A percentile compares a stretch with the other conserved stretches of the same genome.
phyloP scores from a whole-genome alignment of 176 grass and related monocot genomes.

The Triticum dicoccoides region DNA sequence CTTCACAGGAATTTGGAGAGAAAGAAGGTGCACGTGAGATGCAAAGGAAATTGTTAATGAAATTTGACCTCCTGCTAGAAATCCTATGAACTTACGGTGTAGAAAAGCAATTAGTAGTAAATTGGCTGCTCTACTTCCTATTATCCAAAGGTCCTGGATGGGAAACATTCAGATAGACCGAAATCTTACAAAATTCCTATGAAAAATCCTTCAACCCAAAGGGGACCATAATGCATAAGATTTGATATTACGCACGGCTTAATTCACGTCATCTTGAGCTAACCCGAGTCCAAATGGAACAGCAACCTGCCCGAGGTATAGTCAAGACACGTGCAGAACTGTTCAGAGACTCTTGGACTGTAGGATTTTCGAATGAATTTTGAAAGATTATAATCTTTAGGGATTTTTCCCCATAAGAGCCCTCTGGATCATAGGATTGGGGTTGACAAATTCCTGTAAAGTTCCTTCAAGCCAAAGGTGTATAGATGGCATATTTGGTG shows the following conservation, averaged over 20 bases:
- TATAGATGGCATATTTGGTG: background rate
- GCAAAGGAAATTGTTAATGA: background rate
- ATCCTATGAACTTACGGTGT: background rate
- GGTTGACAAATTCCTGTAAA: background rate
- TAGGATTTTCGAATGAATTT: background rate
- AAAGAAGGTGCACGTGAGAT: background rate
- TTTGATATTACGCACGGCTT: background rate
- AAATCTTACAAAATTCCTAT: background rate
- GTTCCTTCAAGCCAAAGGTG: background rate
- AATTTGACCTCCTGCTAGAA: background rate
- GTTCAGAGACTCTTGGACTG: background rate
- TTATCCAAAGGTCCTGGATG: background rate
- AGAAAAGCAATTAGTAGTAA: background rate
- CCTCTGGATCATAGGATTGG: background rate
- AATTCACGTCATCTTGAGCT: background rate
- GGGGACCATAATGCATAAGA: background rate
- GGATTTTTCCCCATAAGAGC: background rate
- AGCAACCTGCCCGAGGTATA: background rate
- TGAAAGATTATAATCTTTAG: background rate
- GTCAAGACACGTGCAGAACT: background rate
- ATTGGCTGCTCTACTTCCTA: background rate
- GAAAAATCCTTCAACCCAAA: background rate
- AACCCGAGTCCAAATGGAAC: background rate
- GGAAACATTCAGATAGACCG: background rate
- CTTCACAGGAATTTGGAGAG: background rate